These are phyloP conservation scores for Penicillium rolfsii DNA, from an alignment of 2,329 filamentous ascomycete genomes.

Conservation along the genomic window DNA sequence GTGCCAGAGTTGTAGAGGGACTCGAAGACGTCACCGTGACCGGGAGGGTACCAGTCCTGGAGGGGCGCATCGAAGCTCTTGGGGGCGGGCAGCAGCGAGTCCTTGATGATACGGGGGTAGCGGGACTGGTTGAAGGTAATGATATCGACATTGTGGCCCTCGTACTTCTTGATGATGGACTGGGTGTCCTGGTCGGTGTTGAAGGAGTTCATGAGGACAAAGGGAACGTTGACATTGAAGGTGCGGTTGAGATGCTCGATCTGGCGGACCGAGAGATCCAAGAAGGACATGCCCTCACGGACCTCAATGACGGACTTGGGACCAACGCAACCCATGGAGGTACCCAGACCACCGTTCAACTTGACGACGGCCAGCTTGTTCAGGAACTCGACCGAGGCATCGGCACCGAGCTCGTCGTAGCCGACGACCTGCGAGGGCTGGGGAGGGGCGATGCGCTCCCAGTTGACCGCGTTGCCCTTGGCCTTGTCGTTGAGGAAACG, in stretches of 20 bases:
- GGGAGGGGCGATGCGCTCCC: conserved; percentile 94
- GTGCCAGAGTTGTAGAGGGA: conserved; percentile 99
- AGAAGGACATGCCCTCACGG: conserved; percentile 99
- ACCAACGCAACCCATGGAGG: conserved; percentile 98
- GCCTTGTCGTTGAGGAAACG: conserved; percentile 98
- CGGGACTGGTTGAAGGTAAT: conserved; percentile 99
- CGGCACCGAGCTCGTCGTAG: conserved; percentile 87
- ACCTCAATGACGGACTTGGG: conserved; percentile 99
- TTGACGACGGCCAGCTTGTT: conserved; percentile 98
- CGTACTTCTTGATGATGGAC: conserved; percentile 99
- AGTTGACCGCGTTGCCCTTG: conserved; percentile 94
- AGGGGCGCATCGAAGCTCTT: conserved; percentile 86
- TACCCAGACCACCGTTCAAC: conserved; percentile 98
- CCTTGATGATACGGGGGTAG: conserved; percentile 97
- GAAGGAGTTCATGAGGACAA: conserved; percentile 99
- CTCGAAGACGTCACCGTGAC: conserved; percentile 99
- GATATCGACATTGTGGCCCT: conserved; percentile 99
- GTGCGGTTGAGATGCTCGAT: conserved; percentile 99
- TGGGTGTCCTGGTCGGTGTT: conserved; percentile 98
- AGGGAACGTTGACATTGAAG: conserved; percentile 95
- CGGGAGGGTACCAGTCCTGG: conserved; percentile 97
- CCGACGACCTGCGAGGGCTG: conserved; percentile 92
- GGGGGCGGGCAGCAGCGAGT: conserved; percentile 93
- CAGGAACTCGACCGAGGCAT: conserved; percentile 89
- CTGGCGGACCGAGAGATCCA: conserved; percentile 97